A percentile compares a stretch with the other conserved stretches of the same genome.
phyloP scores from a whole-genome alignment of 768 basidiomycete species.

The Coprinellus micaceus region DNA sequence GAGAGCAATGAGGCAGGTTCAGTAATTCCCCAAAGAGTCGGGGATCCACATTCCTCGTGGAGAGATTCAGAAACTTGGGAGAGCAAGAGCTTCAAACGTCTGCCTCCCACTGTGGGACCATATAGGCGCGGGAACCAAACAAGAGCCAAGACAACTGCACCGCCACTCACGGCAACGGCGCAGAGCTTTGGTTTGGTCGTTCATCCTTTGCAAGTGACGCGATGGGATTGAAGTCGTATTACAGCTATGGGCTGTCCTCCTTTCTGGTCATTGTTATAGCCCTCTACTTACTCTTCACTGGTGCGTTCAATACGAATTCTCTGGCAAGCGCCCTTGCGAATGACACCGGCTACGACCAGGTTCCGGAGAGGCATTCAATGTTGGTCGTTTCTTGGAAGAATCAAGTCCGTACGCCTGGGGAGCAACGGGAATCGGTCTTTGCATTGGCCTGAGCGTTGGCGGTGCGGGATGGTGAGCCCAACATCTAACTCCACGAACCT shows the following conservation, averaged over 20 bases:
- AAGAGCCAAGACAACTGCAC: background rate
- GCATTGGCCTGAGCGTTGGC: constrained; percentile 88
- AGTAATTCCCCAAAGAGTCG: constrained; percentile 2
- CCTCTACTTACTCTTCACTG: constrained; percentile 87
- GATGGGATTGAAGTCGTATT: constrained; percentile 57
- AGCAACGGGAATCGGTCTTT: constrained; percentile 84
- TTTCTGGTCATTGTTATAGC: constrained; percentile 65
- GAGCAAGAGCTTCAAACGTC: background rate
- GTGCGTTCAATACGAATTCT: constrained; percentile 38
- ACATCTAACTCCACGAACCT: background rate
- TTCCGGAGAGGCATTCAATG: constrained; percentile 90
- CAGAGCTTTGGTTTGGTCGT: background rate
- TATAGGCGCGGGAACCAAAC: constrained; percentile 23
- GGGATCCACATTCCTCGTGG: background rate
- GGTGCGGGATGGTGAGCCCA: constrained; percentile 89
- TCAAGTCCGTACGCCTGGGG: constrained; percentile 94
- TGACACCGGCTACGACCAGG: constrained; percentile 35
- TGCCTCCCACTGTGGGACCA: background rate
- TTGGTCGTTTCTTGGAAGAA: constrained; percentile 91
- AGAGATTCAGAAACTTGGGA: background rate
- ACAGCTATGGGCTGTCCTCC: constrained; percentile 63
- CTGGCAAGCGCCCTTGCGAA: background rate
- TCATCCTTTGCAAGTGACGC: background rate
- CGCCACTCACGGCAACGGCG: background rate
- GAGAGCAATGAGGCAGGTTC: background rate